A percentile compares a stretch with the other conserved stretches of the same genome.
These are phyloP conservation scores for Penicillium brevicompactum DNA, from an alignment of 2,329 filamentous ascomycete species.

Conservation along the genomic window DNA sequence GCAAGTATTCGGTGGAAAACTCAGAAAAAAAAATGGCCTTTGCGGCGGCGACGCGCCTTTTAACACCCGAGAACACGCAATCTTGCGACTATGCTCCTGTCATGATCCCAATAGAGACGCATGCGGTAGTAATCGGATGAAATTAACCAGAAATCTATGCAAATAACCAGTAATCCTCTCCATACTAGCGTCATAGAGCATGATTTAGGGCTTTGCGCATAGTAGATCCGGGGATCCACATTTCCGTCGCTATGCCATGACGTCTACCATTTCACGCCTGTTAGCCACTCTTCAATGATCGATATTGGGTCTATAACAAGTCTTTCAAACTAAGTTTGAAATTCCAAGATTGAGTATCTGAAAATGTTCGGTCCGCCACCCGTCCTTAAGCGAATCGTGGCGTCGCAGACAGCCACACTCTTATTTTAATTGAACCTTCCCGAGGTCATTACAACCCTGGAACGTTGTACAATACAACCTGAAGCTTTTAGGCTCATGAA, in stretches of 20 bases:
- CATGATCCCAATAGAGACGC: not conserved
- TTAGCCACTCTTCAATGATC: not conserved
- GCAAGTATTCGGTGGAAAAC: too few species aligned
- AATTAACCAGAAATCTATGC: not conserved
- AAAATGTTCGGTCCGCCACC: not conserved
- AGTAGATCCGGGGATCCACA: not conserved
- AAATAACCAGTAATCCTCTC: not conserved
- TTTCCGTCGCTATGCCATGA: not conserved
- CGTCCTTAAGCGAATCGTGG: not conserved
- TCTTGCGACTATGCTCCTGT: not conserved
- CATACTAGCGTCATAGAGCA: constrained; percentile 7
- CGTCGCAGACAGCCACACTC: constrained; percentile 2
- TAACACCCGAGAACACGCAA: not conserved
- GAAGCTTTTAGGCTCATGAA: too few species aligned
- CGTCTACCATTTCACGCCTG: constrained; percentile 1
- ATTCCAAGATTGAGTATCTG: not conserved
- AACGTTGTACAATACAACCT: too few species aligned
- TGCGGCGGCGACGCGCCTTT: not conserved
- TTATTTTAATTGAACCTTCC: not conserved
- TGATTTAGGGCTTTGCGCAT: not conserved
- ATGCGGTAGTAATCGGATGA: not conserved
- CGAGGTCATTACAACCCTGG: too few species aligned
- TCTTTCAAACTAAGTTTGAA: not conserved
- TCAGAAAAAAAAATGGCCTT: not conserved
- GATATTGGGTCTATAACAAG: not conserved